Base-by-base conservation (phyloP, 1,139 yeast species). In the Kodamaea alishanica region DNA sequence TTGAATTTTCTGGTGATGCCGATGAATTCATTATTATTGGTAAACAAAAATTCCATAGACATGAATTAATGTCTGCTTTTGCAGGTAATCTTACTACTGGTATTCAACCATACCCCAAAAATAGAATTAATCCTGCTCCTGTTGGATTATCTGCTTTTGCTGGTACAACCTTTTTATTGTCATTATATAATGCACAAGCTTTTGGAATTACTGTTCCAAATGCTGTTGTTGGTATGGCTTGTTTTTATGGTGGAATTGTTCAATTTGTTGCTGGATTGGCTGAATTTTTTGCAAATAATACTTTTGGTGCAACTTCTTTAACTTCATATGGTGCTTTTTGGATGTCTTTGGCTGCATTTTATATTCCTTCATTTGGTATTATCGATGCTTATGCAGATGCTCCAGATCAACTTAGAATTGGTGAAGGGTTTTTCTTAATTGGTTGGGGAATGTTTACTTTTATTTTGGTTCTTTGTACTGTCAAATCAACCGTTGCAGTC, bases 261-360 rank as follows among this genome's bases (percentile, higher is more conserved):
- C 95, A 86, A 59, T 61, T 69, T 36, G 52, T 70, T 72, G 94
- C 95, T 24, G 89, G 88, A 42, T 76, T 83, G 79, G 82, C 84
- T 76, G 88, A 81, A 55, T 71, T 82, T 51, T 83, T 84, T 20
- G 67, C 54, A 22, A 95, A 89, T 54, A 87, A 88, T 68, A 81
- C 96, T 40, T 89, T 88, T 70, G 96, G 95, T 79, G 96, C 88
- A 44, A 77, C 86, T 38, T 95, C 95, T 3, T 73, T 88, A 44
- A 65, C 83, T 22, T 83, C 94, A 6, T 89, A 70, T 57, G 96
- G 95, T 45, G 95, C 92, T 1, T 89, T 88, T 64, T 89, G 97
- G 97, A 72, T 86, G 60, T 71, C 90, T 32, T 84, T 77, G 63
- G 94, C 79, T 46, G 90, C 92, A 24, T 74, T 89, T 44, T 70